A percentile compares a stretch with the other conserved stretches of the same genome.
These are phyloP conservation scores for Ceratocystis papillata DNA, from an alignment of 2,329 filamentous ascomycete species.

Conservation along the genomic window DNA sequence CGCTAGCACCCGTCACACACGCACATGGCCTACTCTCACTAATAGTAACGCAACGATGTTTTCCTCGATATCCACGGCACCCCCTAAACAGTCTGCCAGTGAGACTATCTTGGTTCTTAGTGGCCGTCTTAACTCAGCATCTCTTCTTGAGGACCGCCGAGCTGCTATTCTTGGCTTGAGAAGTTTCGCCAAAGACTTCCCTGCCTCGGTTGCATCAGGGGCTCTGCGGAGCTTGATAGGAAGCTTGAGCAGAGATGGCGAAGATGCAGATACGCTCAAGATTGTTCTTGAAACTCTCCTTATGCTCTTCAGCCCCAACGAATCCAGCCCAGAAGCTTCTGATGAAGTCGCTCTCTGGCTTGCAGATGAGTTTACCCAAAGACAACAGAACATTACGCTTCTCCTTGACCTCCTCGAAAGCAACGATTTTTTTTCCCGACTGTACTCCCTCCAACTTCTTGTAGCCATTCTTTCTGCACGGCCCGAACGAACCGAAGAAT, in stretches of 20 bases:
- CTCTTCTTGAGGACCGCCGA: constrained; percentile 84
- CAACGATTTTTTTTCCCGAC: constrained; percentile 75
- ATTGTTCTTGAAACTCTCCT: constrained; percentile 88
- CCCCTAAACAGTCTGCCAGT: constrained; percentile 89
- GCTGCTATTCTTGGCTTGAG: constrained; percentile 85
- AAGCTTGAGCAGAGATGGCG: constrained; percentile 73
- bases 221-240: constrained; percentile 81
- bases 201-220: constrained; percentile 87
- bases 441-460: constrained; percentile 84
- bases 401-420: constrained; percentile 82
- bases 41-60: constrained; percentile 37
- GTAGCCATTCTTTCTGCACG: constrained; percentile 74
- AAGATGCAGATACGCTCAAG: constrained; percentile 94
- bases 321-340: constrained; percentile 74
- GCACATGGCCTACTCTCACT: background rate
- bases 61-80: constrained; percentile 56
- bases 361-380: constrained; percentile 94
- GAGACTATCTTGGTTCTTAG: constrained; percentile 89
- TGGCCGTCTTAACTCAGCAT: constrained; percentile 76
- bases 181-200: constrained; percentile 93
- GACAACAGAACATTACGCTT: constrained; percentile 89
- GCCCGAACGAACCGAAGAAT: constrained; percentile 87
- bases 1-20: background rate
- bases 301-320: constrained; percentile 71
- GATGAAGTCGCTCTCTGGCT: constrained; percentile 95